A percentile compares a stretch with the other conserved stretches of the same genome.
phyloP scores from a whole-genome alignment of 768 basidiomycete species.

The Naganishia vaughanmartiniae region DNA sequence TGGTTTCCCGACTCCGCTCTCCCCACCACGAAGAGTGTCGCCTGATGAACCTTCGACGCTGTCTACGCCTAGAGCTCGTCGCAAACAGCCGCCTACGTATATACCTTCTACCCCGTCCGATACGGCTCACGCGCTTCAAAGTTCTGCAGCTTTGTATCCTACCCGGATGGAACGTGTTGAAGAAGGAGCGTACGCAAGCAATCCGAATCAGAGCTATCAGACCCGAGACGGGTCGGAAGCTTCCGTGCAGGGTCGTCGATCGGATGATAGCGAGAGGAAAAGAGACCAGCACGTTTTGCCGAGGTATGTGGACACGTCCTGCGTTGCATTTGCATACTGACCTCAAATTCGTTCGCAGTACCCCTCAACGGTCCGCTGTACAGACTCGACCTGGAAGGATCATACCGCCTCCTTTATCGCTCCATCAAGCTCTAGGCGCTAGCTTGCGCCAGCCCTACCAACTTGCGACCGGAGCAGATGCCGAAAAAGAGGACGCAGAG shows the following conservation, averaged over 20 bases:
- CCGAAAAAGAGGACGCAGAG: constrained; percentile 20
- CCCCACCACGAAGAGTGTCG: neutral
- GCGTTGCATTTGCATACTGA: neutral
- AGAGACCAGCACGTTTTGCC: neutral
- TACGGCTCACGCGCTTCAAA: neutral
- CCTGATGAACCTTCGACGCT: neutral
- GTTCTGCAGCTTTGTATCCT: neutral
- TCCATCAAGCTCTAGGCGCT: constrained; percentile 11
- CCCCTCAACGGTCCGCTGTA: neutral
- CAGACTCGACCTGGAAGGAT: neutral
- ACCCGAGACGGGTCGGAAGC: neutral
- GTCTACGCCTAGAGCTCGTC: constrained; percentile 4
- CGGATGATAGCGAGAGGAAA: no score
- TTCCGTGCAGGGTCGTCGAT: no score
- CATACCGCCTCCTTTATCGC: constrained; percentile 6
- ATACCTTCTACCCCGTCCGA: neutral
- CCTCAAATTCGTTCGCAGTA: neutral
- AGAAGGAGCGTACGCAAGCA: neutral
- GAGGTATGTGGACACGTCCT: neutral
- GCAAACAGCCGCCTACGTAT: neutral
- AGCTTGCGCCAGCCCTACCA: neutral
- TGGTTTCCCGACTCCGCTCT: constrained; percentile 10
- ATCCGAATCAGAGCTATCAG: neutral
- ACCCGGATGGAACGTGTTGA: neutral
- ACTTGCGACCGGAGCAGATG: neutral